Conservation (phyloP, 1,284 basidiomycete species). For the Puccinia triticina region DNA sequence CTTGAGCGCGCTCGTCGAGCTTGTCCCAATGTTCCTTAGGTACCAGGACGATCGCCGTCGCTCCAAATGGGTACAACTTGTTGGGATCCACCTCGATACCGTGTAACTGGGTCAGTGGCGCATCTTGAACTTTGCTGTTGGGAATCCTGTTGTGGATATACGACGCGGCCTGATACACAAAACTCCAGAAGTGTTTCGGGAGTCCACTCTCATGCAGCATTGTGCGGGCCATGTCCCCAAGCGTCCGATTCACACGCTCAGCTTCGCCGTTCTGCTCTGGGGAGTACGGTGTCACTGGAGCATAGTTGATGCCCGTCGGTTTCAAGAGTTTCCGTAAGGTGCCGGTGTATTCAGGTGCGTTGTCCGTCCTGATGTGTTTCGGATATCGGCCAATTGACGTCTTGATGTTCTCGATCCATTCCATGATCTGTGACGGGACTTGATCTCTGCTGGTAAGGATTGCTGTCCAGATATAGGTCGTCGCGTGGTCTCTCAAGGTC, state of each 20-base stretch:
- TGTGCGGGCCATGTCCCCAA: slow-evolving; percentile 16
- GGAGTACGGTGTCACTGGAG: not conserved
- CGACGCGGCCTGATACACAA: not conserved
- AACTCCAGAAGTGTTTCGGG: not conserved
- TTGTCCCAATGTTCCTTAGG: not conserved
- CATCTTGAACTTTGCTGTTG: not conserved
- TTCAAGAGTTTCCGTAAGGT: not conserved
- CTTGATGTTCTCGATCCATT: slow-evolving; percentile 1
- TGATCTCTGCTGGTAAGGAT: no score
- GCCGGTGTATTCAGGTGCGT: not conserved
- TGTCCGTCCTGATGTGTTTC: not conserved
- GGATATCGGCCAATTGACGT: not conserved
- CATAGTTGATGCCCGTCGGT: not conserved
- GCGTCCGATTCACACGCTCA: not conserved
- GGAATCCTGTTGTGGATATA: slow-evolving; percentile 27
- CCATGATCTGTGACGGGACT: no score
- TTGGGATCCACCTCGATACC: no score
- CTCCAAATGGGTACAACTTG: no score
- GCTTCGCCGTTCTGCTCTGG: not conserved
- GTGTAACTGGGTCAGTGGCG: no score
- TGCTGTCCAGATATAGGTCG: no score
- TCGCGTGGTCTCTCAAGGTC: no score
- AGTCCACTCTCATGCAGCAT: not conserved
- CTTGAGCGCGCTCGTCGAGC: not conserved
- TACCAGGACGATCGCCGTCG: no score